A percentile compares a stretch with the other conserved stretches of the same genome.
These are phyloP conservation scores for Pythium dissotocum DNA, from an alignment of 352 stramenopile genomes.

Conservation along the genomic window DNA sequence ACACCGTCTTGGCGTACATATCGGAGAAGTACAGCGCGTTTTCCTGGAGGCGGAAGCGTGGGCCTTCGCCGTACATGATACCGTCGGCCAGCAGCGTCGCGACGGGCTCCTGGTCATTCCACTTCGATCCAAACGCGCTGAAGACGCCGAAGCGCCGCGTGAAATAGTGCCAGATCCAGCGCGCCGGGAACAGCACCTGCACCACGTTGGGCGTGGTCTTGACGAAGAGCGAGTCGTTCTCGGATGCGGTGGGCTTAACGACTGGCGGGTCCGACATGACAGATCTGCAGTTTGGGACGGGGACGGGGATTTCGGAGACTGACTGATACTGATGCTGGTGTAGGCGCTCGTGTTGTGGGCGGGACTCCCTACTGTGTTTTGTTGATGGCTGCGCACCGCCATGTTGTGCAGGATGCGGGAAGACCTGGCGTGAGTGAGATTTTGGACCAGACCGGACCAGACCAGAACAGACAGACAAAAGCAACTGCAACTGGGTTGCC, in stretches of 20 bases:
- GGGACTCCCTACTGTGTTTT: no score
- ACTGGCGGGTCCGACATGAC: not conserved
- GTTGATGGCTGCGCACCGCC: no score
- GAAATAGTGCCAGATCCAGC: constrained; percentile 36
- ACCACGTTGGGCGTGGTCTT: constrained; percentile 25
- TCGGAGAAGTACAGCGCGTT: constrained; percentile 67
- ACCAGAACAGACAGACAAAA: no score
- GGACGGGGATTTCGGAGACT: no score
- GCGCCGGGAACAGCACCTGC: constrained; percentile 24
- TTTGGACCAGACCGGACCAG: no score
- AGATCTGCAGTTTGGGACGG: no score
- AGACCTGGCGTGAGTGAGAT: no score
- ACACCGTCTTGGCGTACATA: constrained; percentile 60
- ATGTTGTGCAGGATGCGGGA: no score
- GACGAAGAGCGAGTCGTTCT: constrained; percentile 24
- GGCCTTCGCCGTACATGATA: constrained; percentile 59
- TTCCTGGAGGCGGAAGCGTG: constrained; percentile 53
- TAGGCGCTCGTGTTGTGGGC: no score
- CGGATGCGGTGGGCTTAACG: not conserved
- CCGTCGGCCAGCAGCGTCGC: constrained; percentile 37
- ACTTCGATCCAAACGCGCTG: constrained; percentile 9
- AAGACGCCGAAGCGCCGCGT: constrained; percentile 30
- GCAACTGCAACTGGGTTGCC: no score
- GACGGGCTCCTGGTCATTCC: constrained; percentile 34
- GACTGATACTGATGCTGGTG: no score